Evolutionary conservation across 106 monocot species (phyloP), one percentile per base, ranked within the genome.

Genomic region (Chionographis japonica): DNA sequence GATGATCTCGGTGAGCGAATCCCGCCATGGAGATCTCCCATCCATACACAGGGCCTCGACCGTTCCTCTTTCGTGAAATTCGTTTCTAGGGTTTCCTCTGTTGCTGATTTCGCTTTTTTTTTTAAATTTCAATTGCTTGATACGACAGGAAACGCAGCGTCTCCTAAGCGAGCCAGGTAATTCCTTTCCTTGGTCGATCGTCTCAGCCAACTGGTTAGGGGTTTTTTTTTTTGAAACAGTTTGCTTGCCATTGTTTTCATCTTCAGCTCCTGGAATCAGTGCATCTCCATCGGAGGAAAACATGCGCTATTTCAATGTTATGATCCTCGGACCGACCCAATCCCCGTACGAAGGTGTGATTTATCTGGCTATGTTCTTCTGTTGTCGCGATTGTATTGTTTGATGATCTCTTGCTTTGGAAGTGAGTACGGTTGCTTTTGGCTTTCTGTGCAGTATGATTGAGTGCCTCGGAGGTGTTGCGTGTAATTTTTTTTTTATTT

Each of bases 281-380:
- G 92, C 95, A n/a, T 91, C 95, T 6, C 95, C 95, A 3, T 95
- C 95, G 0, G 95, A 95, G 67, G 95, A 92, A 12, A 95, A 95
- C 54, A 95, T 92, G 91, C 86, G 92, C 13, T 95, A 95, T 58
- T 95, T 95, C 70, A 89, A 92, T 64, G 95, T 95, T 7, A 92
- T 92, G 95, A 86, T 95, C 60, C 88, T 95, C 39, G 95, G 95
- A 0, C 95, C 95, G 8, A 68, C 84, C 0, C 95, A 95, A 64
- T 95, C 95, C 56, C 95, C 95, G 2, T 95, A 89, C 70, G 95
- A 95, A 89, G 95, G 95, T 91, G 95, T 91, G 42, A 73, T 37
- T 68, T 38, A 8, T 64, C 18, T 8, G 27, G 1, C 27, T 27
- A 0, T 27, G 27, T 27, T 27, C 27, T 27, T 27, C 27, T 27